Evolutionary conservation across 306 rosid species (phyloP), one percentile per base, ranked within the genome.

Genomic region (Morella rubra): DNA sequence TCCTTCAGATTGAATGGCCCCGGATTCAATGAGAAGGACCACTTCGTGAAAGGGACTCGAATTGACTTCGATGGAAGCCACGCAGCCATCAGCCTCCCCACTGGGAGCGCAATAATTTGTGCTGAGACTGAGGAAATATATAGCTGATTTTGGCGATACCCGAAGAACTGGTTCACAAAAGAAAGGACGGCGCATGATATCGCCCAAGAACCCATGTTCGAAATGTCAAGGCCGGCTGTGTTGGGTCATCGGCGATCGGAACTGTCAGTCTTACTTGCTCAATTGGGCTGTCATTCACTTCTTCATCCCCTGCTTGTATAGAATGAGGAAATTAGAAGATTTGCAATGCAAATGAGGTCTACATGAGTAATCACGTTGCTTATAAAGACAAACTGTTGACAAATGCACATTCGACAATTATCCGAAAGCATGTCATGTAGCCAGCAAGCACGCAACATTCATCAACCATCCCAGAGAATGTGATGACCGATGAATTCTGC

Each of bases 231-330:
- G 87, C 88, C 0, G 92, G 91, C 51, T 76, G 86, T 1, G 83
- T 56, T 3, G 98, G 91, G 54, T 95, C 93, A 14, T 95, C 97
- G 0, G 85, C 77, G 49, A 75, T 86, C 4, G 95, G 73, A 14
- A 95, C 98, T 0, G 97, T 94, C 1, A 94, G 82, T 80, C 96
- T 84, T 1, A 94, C 98, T 75, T 94, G 87, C 78, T 94, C 97
- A n/a, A 94, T 87, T 5, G 98, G 98, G 64, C 40, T 65, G 6
- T 94, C 96, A 40, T 94, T 69, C 41, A 83, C 71, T 50, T 89
- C 92, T 4, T 44, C 79, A 3, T 82, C 91, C 40, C 71, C 90
- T 71, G 52, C 72, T 41, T 59, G n/a, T 45, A 11, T 64, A 77
- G 3, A 68, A 74, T 37, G 4, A 55, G 13, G 52, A 16, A 19